These are phyloP conservation scores for Aspergillus hiratsukae DNA, from an alignment of 2,329 filamentous ascomycete genomes.

Conservation along the genomic window DNA sequence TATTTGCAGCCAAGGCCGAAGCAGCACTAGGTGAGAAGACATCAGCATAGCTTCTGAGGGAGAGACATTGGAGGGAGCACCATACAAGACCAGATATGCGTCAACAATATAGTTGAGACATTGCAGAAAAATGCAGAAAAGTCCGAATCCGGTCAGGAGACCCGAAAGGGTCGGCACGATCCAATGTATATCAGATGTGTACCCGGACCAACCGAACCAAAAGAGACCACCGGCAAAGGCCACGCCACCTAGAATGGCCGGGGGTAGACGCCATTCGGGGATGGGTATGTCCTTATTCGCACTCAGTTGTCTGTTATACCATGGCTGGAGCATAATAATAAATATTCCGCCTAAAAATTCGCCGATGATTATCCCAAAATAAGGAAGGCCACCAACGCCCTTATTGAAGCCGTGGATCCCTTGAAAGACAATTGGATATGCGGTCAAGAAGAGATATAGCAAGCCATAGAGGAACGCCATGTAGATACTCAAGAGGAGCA, in stretches of 20 bases:
- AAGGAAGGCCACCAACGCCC: conserved; percentile 73
- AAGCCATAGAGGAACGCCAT: conserved; percentile 29
- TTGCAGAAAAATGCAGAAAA: conserved; percentile 54
- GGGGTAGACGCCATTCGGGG: conserved; percentile 54
- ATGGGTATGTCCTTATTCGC: conserved; percentile 59
- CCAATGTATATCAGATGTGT: conserved; percentile 38
- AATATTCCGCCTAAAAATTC: conserved; percentile 63
- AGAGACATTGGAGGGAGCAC: not conserved
- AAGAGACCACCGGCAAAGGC: conserved; percentile 61
- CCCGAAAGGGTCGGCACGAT: conserved; percentile 40
- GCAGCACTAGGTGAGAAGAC: conserved; percentile 35
- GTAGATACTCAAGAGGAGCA: conserved; percentile 31
- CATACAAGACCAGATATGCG: conserved; percentile 50
- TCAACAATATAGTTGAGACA: conserved; percentile 58
- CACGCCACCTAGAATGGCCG: conserved; percentile 49
- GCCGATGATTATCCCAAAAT: conserved; percentile 76
- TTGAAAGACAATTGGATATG: conserved; percentile 34
- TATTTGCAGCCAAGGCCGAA: conserved; percentile 46
- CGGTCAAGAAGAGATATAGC: conserved; percentile 28
- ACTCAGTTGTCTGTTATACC: conserved; percentile 64
- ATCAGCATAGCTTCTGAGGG: not conserved
- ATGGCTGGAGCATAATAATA: conserved; percentile 61
- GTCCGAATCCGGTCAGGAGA: conserved; percentile 52
- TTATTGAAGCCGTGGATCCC: conserved; percentile 61
- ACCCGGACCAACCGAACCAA: conserved; percentile 73